phyloP scores from a whole-genome alignment of 179 eudicot genomes.

The Patellifolia procumbens region DNA sequence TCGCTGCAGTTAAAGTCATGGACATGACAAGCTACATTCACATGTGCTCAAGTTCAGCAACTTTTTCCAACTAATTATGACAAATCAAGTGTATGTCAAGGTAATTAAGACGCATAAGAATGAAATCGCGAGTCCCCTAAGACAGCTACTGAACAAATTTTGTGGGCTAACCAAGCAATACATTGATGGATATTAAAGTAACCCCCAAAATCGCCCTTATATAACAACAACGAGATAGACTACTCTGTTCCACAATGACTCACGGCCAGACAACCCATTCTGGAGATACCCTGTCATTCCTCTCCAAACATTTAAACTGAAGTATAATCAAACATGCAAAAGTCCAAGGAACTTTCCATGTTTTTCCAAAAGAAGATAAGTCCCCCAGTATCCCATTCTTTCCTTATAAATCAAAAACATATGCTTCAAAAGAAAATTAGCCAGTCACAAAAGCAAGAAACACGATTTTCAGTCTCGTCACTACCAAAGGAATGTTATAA shows the following conservation, averaged over 20 bases:
- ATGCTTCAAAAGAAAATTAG: neutral
- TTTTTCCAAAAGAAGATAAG: neutral
- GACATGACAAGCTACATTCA: neutral
- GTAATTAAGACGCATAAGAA: neutral
- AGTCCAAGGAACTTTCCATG: neutral
- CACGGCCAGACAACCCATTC: neutral
- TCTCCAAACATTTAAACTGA: neutral
- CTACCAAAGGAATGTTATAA: no score
- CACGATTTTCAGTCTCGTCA: no score
- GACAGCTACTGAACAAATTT: neutral
- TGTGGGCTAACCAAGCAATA: neutral
- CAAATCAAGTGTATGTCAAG: neutral
- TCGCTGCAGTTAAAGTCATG: neutral
- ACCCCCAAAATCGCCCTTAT: neutral
- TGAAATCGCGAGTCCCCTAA: neutral
- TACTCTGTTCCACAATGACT: neutral
- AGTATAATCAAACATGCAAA: neutral
- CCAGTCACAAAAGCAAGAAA: neutral
- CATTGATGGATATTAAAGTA: neutral
- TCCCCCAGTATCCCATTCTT: neutral
- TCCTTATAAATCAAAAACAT: neutral
- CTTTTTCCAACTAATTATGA: neutral
- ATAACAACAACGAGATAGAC: neutral
- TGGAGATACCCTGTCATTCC: neutral
- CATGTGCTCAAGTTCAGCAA: neutral